Evolutionary conservation across 2,329 filamentous ascomycete species (phyloP).

Genomic region (Stachybotrys echinatus): DNA sequence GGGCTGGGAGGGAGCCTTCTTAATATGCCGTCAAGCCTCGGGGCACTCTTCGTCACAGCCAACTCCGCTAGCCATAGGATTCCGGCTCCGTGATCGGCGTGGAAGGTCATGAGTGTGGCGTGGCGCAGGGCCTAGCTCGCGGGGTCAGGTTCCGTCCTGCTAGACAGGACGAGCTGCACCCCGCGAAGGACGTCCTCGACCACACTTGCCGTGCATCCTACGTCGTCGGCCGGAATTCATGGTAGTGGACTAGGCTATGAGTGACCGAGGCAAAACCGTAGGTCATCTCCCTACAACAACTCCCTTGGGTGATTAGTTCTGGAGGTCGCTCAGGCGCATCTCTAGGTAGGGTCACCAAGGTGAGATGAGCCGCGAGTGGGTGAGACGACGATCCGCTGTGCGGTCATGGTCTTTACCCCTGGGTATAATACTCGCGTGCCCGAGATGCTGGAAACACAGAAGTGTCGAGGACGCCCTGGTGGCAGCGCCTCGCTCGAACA

Average conservation of each 20-base stretch:
- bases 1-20: constrained; percentile 3
- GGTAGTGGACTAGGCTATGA: constrained; percentile 7
- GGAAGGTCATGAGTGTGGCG: not conserved
- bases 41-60: not conserved
- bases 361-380: constrained; percentile 11
- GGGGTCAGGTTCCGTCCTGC: not conserved
- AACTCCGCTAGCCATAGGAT: not conserved
- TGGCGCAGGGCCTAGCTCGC: constrained; percentile 13
- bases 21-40: constrained; percentile 4
- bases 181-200: not conserved
- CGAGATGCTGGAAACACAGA: constrained; percentile 29
- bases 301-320: constrained; percentile 7
- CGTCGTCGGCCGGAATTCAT: not conserved
- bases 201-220: not conserved
- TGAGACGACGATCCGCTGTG: constrained; percentile 10
- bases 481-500: constrained; percentile 22
- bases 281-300: constrained; percentile 20
- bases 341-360: not conserved
- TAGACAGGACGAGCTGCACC: not conserved
- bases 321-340: not conserved
- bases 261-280: constrained; percentile 15
- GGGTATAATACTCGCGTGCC: constrained; percentile 9
- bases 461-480: constrained; percentile 22
- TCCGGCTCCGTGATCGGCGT: not conserved
- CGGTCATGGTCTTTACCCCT: constrained; percentile 11